Base-by-base conservation (phyloP, 257 asterid species). In the Cinchona pubescens region DNA sequence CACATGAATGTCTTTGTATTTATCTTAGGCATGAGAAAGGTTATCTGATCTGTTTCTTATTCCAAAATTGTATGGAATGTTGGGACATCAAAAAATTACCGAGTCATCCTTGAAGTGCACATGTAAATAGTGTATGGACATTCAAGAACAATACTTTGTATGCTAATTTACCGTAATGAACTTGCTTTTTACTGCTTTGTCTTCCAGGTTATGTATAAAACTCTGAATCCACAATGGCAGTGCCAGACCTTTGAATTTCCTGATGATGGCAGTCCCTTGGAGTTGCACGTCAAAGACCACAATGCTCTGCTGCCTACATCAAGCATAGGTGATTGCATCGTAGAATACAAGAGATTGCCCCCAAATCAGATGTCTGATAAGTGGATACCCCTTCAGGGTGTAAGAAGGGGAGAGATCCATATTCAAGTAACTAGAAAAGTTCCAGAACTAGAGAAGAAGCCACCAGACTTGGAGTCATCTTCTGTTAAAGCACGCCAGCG, bases 361-460 rank as follows among this genome's bases (percentile, higher is more conserved):
- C 97, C 96, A 51, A 95, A 95, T 78, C 85, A 92, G 76, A 87
- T 89, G 96, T 91, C 89, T 11, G 97, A 95, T 48, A 91, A 89
- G 78, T 92, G 98, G 99, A 93, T 95, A 84, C 99, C 99, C 2
- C 91, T 95, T 49, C 99, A 95, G 88, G 90, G 89, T 35, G 99
- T 95, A 7, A 91, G 87, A 76, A 87, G 82, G 9, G 99, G 99
- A 21, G 99, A 95, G 76, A 89, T 95, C 74, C 97, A 88, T 87
- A 81, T 95, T 69, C 99, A 90, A 73, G 78, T 95, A 70, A 95
- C 95, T 21, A 84, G 92, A 73, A 90, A 80, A 90, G 75, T 89
- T 75, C 96, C 98, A 3, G 89, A 92, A 58, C 75, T 80, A 38
- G 94, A 90, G 65, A 95, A 88, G 87, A 95, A 86, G 80, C 80